phyloP scores from a whole-genome alignment of 768 basidiomycete species.

The Termitomyces sp. region DNA sequence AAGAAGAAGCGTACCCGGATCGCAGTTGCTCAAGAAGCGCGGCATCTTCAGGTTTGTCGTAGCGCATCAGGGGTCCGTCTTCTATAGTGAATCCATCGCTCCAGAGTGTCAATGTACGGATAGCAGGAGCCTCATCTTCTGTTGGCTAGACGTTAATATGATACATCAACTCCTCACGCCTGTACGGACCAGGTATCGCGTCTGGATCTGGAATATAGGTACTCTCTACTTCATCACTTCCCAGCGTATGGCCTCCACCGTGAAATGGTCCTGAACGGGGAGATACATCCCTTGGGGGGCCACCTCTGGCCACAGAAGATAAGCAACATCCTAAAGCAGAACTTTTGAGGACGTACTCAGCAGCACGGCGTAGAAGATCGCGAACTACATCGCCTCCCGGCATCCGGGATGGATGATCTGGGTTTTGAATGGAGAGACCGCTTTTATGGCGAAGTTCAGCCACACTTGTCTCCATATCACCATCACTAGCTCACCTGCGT shows the following conservation, averaged over 20 bases:
- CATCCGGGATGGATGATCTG: slow-evolving; percentile 41
- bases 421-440: slow-evolving; percentile 87
- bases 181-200: slow-evolving; percentile 25
- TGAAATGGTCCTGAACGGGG: slow-evolving; percentile 37
- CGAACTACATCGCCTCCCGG: slow-evolving; percentile 60
- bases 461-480: background rate
- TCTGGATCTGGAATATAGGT: slow-evolving; percentile 70
- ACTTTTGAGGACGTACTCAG: slow-evolving; percentile 49
- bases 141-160: background rate
- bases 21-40: slow-evolving; percentile 72
- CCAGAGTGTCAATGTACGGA: slow-evolving; percentile 87
- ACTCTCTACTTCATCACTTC: slow-evolving; percentile 86
- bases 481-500: slow-evolving; percentile 51
- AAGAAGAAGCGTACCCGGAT: slow-evolving; percentile 56
- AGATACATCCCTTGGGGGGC: slow-evolving; percentile 23
- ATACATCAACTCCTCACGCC: background rate
- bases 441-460: slow-evolving; percentile 31
- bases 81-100: slow-evolving; percentile 89
- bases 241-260: slow-evolving; percentile 80
- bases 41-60: slow-evolving; percentile 73
- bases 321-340: background rate
- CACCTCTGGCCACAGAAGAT: slow-evolving; percentile 24
- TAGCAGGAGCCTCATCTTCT: slow-evolving; percentile 46
- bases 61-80: slow-evolving; percentile 79
- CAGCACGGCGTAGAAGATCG: slow-evolving; percentile 76